A percentile compares a stretch with the other conserved stretches of the same genome.
Evolutionary conservation across 2,329 filamentous ascomycete genomes (phyloP).

Genomic region (Penicillium sp.): DNA sequence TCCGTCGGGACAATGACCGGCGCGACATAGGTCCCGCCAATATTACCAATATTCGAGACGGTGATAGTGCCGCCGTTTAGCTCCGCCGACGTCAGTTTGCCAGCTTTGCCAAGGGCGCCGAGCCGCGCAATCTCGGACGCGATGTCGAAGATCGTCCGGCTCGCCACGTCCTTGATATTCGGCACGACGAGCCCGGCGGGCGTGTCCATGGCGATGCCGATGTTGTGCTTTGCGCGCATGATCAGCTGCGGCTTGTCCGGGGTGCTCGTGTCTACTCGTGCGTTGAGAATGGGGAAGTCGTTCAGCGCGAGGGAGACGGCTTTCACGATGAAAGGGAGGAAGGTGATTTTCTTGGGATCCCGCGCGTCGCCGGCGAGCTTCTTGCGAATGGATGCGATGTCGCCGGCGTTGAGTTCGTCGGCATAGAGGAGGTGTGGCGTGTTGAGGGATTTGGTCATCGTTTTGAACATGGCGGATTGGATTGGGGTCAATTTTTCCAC

Average conservation of each 20-base stretch:
- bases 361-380: constrained; percentile 64
- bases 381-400: constrained; percentile 67
- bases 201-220: constrained; percentile 94
- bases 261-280: constrained; percentile 66
- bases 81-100: constrained; percentile 71
- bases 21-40: constrained; percentile 86
- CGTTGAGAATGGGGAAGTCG: constrained; percentile 82
- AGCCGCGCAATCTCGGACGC: constrained; percentile 72
- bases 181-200: constrained; percentile 84
- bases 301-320: constrained; percentile 81
- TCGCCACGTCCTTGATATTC: constrained; percentile 79
- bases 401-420: constrained; percentile 80
- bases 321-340: constrained; percentile 93
- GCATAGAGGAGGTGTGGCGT: constrained; percentile 97
- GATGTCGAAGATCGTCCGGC: constrained; percentile 72
- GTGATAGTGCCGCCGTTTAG: constrained; percentile 87
- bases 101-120: constrained; percentile 67
- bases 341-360: constrained; percentile 68
- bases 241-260: constrained; percentile 69
- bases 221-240: constrained; percentile 83
- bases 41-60: constrained; percentile 92
- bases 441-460: constrained; percentile 84
- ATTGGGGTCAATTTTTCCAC: constrained; percentile 68
- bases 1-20: constrained; percentile 89
- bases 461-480: constrained; percentile 93